phyloP scores from a whole-genome alignment of 371 early-diverging fungal genomes.

The Capillidium rhysosporum region DNA sequence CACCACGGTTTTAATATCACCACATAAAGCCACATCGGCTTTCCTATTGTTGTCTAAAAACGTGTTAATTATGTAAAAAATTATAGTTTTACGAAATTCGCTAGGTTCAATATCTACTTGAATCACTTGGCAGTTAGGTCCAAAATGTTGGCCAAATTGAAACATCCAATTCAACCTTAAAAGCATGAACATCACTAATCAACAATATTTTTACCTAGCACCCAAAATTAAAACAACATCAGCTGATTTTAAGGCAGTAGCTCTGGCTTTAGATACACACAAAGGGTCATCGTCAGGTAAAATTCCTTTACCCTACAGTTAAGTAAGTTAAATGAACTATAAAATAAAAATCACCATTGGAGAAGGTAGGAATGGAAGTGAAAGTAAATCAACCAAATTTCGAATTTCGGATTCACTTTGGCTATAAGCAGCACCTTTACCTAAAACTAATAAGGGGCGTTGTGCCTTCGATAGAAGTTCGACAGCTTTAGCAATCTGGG shows the following conservation, averaged over 20 bases:
- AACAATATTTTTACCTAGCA: slow-evolving; percentile 17
- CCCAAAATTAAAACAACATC: slow-evolving; percentile 55
- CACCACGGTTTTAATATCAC: slow-evolving; percentile 24
- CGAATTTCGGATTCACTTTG: slow-evolving; percentile 37
- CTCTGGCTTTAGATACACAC: slow-evolving; percentile 50
- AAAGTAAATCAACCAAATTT: slow-evolving; percentile 26
- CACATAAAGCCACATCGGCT: slow-evolving; percentile 30
- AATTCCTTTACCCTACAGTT: slow-evolving; percentile 38
- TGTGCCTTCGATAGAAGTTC: slow-evolving; percentile 21
- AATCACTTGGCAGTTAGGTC: slow-evolving; percentile 28
- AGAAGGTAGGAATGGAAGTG: slow-evolving; percentile 53
- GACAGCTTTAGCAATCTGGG: slow-evolving; percentile 10
- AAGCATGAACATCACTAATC: not conserved
- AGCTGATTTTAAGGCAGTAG: slow-evolving; percentile 36
- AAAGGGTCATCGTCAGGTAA: slow-evolving; percentile 35
- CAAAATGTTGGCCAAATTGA: slow-evolving; percentile 49
- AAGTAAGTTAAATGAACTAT: not conserved
- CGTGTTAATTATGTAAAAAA: no score
- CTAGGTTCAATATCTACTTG: slow-evolving; percentile 50
- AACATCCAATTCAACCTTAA: slow-evolving; percentile 55
- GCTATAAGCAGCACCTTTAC: slow-evolving; percentile 60
- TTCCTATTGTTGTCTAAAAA: slow-evolving; percentile 16
- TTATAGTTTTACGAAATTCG: slow-evolving; percentile 26
- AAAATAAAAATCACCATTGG: slow-evolving; percentile 25
- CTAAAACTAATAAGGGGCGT: slow-evolving; percentile 43